A percentile compares a stretch with the other conserved stretches of the same genome.
Conservation (phyloP, 2,329 filamentous ascomycete species). For the Fusarium hostae region DNA sequence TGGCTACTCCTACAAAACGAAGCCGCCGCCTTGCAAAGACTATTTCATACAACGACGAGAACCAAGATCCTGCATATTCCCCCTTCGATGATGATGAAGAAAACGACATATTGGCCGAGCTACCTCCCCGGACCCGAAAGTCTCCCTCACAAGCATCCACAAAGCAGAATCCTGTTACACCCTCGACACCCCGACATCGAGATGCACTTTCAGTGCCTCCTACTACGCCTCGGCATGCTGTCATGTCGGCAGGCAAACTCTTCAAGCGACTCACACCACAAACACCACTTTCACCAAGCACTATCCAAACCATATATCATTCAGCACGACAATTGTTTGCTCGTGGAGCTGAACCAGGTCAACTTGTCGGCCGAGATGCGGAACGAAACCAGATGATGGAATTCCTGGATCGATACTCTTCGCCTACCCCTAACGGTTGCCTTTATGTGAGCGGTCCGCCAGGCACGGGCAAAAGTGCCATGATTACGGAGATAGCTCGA, state of each 20-base stretch:
- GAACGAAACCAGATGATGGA: slow-evolving; percentile 71
- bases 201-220: slow-evolving; percentile 79
- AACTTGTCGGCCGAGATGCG: slow-evolving; percentile 81
- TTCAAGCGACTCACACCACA: slow-evolving; percentile 83
- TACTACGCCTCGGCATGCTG: slow-evolving; percentile 84
- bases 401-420: slow-evolving; percentile 75
- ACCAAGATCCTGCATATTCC: slow-evolving; percentile 61
- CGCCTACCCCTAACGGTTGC: slow-evolving; percentile 75
- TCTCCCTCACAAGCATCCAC: slow-evolving; percentile 47
- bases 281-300: slow-evolving; percentile 76
- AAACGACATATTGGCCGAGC: slow-evolving; percentile 53
- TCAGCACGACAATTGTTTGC: slow-evolving; percentile 88
- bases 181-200: slow-evolving; percentile 80
- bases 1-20: slow-evolving; percentile 56
- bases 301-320: slow-evolving; percentile 83
- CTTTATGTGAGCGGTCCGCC: slow-evolving; percentile 96
- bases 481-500: slow-evolving; percentile 82
- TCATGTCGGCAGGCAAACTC: slow-evolving; percentile 79
- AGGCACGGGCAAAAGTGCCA: slow-evolving; percentile 95
- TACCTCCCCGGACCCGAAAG: slow-evolving; percentile 45
- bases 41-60: slow-evolving; percentile 72
- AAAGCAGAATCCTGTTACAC: slow-evolving; percentile 68
- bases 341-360: slow-evolving; percentile 77
- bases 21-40: slow-evolving; percentile 56
- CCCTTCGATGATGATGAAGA: slow-evolving; percentile 55